Base-by-base conservation (phyloP, 805 yeast genomes). In the Ogataea neopini region DNA sequence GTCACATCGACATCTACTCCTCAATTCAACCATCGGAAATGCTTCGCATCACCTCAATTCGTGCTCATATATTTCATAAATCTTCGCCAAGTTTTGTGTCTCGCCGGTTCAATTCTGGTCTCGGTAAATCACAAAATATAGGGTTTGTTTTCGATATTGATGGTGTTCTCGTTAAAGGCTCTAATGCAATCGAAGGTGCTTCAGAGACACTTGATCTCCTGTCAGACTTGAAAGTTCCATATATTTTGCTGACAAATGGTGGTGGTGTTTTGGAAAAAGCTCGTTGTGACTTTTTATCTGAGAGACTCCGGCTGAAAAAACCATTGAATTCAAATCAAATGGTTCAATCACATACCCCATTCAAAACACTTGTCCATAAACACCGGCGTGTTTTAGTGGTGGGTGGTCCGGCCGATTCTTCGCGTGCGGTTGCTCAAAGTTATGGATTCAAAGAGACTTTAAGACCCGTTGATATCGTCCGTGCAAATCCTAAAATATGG, bases 291-390 rank as follows among this genome's bases (percentile, higher is more conserved):
- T 76, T 74, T 28, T 63, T 88, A 3, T 73, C 81, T 2, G 58
- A 69, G 7, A 45, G 50, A 10, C 47, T 63, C n/a, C 66, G 66
- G 29, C 64, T 86, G 44, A 74, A 69, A 6, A 61, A 67, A 1
- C 69, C 72, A 1, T 65, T 85, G n/a, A 68, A 76, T 23, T 75
- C 81, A 2, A 65, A 72, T 37, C 96, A 90, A 59, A 71, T 91
- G 37, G 81, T 91, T 14, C 95, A 87, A 65, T 81, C 92, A 33
- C 97, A 91, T 63, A 89, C 97, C 0, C 97, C 97, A 0, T 81
- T 84, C 75, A 78, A 77, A 53, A 75, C 83, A 0, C 68, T 87
- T 43, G 79, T 76, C 4, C 67, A 72, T 8, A 70, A 74, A 40
- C 81, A 74, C 52, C 67, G 77, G 40, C 71, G 88, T 13, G 90